Evolutionary conservation across 1,139 yeast genomes (phyloP).

Genomic region (Kodamaea plutei): DNA sequence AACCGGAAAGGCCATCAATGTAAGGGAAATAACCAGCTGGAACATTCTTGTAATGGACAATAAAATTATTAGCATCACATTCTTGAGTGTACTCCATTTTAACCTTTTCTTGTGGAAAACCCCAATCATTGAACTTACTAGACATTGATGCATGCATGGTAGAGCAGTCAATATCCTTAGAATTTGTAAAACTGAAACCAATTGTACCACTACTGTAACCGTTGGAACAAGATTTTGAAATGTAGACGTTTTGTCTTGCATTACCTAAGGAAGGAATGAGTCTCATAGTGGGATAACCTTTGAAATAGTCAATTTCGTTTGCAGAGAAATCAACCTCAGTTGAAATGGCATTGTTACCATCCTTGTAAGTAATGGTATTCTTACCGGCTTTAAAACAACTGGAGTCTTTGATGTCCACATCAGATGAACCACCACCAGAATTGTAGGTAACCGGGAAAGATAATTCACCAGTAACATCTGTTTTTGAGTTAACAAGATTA

Average conservation of each 20-base stretch:
- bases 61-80: constrained; percentile 14
- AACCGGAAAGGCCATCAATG: constrained; percentile 15
- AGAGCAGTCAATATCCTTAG: constrained; percentile 20
- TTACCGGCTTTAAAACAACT: constrained; percentile 18
- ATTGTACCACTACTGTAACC: constrained; percentile 25
- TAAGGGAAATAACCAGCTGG: constrained; percentile 32
- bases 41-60: constrained; percentile 17
- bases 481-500: constrained; percentile 1
- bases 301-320: constrained; percentile 5
- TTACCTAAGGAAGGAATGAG: constrained; percentile 14
- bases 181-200: constrained; percentile 14
- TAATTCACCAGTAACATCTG: constrained; percentile 17
- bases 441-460: constrained; percentile 25
- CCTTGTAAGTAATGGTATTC: constrained; percentile 25
- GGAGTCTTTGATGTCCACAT: constrained; percentile 21
- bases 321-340: constrained; percentile 14
- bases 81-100: constrained; percentile 9
- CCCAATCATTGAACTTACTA: constrained; percentile 22
- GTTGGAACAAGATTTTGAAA: constrained; percentile 22
- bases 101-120: constrained; percentile 13
- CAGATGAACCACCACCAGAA: constrained; percentile 18
- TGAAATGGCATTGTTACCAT: constrained; percentile 22
- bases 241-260: constrained; percentile 12
- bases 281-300: constrained; percentile 14
- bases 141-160: constrained; percentile 19